Base-by-base conservation (phyloP, 805 yeast species). In the Metschnikowia drakensbergensis region DNA sequence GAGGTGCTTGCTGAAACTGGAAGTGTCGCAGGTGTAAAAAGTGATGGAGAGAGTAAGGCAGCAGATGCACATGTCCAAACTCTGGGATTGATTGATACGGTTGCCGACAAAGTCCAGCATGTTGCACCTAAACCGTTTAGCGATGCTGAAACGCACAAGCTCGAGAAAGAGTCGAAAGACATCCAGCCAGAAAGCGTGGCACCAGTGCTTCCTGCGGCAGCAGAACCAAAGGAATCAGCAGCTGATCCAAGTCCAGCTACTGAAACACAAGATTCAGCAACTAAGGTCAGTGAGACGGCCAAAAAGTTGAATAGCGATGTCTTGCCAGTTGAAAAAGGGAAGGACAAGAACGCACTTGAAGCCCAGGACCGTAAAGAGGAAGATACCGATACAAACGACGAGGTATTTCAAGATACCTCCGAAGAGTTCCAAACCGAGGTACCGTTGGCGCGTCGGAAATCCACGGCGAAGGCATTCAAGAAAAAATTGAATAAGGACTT, bases 401-500 rank as follows among this genome's bases (percentile, higher is more conserved):
- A 37, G 2, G 40, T n/a, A 11, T n/a, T 26, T 11, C 30, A 37
- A n/a, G 48, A 45, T 3, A 43, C 47, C 13, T 39, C 42, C 9
- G 45, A 32, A 13, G 62, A 51, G 29, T 59, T 59, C 44, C 61
- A 59, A 26, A 65, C 50, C 6, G 46, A 29, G 11, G 42, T 39
- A 26, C 43, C 46, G 4, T 39, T 67, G 35, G 47, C 55, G 28
- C 53, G 71, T 22, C 61, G 60, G 42, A 65, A 65, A 34, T 63
- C 71, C 42, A 67, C 58, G 52, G 58, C 69, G 29, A 70, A 69
- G 55, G 63, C 62, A 52, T 69, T 71, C 52, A 59, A 65, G 42
- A 52, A 58, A 39, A 67, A 67, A 47, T 55, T 72, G 43, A 62
- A 68, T 52, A 62, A 52, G 37, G 72, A 64, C 31, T 53, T 72